A percentile compares a stretch with the other conserved stretches of the same genome.
These are phyloP conservation scores for Tephrocybe rancida DNA, from an alignment of 768 basidiomycete species.

Conservation along the genomic window DNA sequence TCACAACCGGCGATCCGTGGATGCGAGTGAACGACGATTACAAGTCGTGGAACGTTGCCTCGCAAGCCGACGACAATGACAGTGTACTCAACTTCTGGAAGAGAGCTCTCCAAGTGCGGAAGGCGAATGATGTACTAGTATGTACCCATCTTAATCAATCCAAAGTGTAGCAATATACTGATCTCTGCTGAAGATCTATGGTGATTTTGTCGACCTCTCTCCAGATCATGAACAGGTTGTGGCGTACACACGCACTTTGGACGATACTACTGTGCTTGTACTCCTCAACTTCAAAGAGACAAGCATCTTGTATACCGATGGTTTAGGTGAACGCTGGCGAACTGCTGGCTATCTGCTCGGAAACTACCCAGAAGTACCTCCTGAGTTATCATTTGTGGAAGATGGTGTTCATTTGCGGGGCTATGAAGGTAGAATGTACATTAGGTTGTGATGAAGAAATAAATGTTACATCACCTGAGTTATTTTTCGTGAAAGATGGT, in stretches of 20 bases:
- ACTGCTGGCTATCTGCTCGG: slow-evolving; percentile 25
- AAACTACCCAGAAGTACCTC: slow-evolving; percentile 26
- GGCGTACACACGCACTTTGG: slow-evolving; percentile 50
- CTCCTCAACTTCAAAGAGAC: slow-evolving; percentile 49
- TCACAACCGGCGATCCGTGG: slow-evolving; percentile 69
- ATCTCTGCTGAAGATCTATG: slow-evolving; percentile 50
- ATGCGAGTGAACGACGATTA: slow-evolving; percentile 78
- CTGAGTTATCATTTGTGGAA: not conserved
- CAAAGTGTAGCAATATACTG: no score
- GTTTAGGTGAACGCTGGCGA: slow-evolving; percentile 9
- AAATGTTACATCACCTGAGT: not conserved
- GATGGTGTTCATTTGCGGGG: slow-evolving; percentile 22
- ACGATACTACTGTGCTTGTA: slow-evolving; percentile 37
- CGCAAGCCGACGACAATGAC: slow-evolving; percentile 45
- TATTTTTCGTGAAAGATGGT: not conserved
- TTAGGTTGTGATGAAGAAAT: slow-evolving; percentile 3
- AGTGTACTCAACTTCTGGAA: slow-evolving; percentile 69
- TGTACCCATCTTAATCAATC: not conserved
- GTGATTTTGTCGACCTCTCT: slow-evolving; percentile 56
- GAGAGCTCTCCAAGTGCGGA: slow-evolving; percentile 52
- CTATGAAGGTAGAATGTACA: slow-evolving; percentile 37
- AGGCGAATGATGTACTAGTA: slow-evolving; percentile 56
- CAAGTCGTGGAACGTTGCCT: slow-evolving; percentile 54
- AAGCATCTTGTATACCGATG: slow-evolving; percentile 22
- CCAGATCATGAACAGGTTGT: slow-evolving; percentile 51